Conservation (phyloP, 257 asterid species). For the Solanum phureja region DNA sequence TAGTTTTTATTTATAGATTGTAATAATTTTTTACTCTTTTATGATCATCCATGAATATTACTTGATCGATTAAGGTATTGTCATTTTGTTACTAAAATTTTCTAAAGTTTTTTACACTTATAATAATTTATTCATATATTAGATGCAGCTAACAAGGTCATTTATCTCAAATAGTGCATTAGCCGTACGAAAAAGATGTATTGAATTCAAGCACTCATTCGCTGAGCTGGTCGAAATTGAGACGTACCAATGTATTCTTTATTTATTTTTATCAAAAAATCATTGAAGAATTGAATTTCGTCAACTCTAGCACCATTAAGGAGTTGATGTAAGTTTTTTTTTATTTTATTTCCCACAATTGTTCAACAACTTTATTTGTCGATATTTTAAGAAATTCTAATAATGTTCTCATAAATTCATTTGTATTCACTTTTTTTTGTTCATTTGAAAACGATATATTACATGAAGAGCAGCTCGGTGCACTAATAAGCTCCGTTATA, state of each 20-base stretch:
- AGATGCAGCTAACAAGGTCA: not conserved
- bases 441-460: not conserved
- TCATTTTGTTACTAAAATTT: not conserved
- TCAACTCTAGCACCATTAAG: not conserved
- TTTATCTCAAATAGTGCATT: not conserved
- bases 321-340: not conserved
- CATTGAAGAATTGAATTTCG: not conserved
- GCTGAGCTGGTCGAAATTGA: not conserved
- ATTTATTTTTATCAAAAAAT: too few species aligned
- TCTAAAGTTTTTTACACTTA: not conserved
- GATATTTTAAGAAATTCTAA: too few species aligned
- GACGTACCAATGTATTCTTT: rapidly evolving
- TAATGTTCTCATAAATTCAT: not conserved
- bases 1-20: not conserved
- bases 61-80: not conserved
- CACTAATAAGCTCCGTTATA: not conserved
- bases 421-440: not conserved
- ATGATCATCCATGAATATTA: not conserved
- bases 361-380: too few species aligned
- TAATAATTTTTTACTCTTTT: not conserved
- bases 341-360: not conserved
- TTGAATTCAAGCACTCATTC: not conserved
- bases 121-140: not conserved
- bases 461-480: not conserved
- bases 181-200: not conserved